Base-by-base conservation (phyloP, 1,139 yeast genomes). In the Debaryomycetaceae sp. region DNA sequence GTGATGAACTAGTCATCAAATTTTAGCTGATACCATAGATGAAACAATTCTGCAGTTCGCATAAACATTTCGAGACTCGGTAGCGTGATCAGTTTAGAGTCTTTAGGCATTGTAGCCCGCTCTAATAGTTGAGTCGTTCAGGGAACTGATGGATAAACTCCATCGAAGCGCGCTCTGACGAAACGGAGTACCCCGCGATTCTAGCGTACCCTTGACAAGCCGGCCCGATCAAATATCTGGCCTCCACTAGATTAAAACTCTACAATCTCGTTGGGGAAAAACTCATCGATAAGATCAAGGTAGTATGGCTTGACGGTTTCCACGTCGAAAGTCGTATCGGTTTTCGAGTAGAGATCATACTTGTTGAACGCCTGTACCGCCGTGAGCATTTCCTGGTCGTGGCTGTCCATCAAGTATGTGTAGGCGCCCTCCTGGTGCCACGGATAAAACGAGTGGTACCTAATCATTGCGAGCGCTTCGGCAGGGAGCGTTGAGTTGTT, bases 371-470 rank as follows among this genome's bases (percentile, higher is more conserved):
- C 75, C 41, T 71, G 61, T 13, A 77, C 85, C 2, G 80, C 81
- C 34, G 63, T 61, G 30, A 77, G 51, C 77, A 77, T 71, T 43
- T 70, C 64, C 29, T 61, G 53, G 42, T 77, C 86, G 31, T 73
- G 72, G 13, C 69, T 74, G 41, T 73, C 68, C 86, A 77, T 77
- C 27, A 77, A 52, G 41, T 77, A 71, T 25, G 56, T 55, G 48
- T 77, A 77, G 2, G 82, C 82, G 32, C 68, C 65, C 43, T 77
- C 85, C 38, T 77, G 73, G 44, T 77, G 86, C 79, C 83, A 76
- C 1, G 86, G 86, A 44, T 77, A 77, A 41, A 78, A 77, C 2
- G 82, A 76, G 47, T 77, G 86, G 46, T 77, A 77, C 34, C 86
- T 51, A 30, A 77, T 77, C 83, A 77, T 77, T 1, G 86, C 85